Conservation (phyloP, 1,284 basidiomycete species). For the Tausonia pullulans region DNA sequence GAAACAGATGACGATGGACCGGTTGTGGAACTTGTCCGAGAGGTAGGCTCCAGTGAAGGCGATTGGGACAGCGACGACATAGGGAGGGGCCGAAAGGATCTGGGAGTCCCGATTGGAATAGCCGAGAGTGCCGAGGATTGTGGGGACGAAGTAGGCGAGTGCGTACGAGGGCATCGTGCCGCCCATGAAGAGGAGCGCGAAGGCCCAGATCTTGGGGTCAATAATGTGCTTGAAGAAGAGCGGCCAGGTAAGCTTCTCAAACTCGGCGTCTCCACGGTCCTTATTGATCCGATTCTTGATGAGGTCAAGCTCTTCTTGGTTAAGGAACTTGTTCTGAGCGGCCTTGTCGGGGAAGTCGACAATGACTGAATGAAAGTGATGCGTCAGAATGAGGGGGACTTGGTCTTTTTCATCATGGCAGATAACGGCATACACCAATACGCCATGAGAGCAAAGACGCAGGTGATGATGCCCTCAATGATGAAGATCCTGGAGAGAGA, state of each 20-base stretch:
- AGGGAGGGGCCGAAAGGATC: slow-evolving; percentile 36
- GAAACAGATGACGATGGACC: slow-evolving; percentile 28
- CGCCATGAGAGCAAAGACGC: slow-evolving; percentile 28
- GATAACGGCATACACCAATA: slow-evolving; percentile 13
- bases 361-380: slow-evolving; percentile 16
- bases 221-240: slow-evolving; percentile 30
- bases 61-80: slow-evolving; percentile 30
- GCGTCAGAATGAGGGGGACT: neutral
- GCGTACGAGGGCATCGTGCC: slow-evolving; percentile 19
- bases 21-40: slow-evolving; percentile 31
- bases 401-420: neutral
- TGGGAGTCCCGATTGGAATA: slow-evolving; percentile 29
- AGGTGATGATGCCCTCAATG: slow-evolving; percentile 28
- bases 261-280: slow-evolving; percentile 37
- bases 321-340: slow-evolving; percentile 33
- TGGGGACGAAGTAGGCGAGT: slow-evolving; percentile 34
- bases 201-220: slow-evolving; percentile 38
- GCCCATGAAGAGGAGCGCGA: slow-evolving; percentile 32
- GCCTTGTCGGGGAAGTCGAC: slow-evolving; percentile 39
- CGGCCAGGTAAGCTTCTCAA: slow-evolving; percentile 31
- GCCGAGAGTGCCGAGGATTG: slow-evolving; percentile 35
- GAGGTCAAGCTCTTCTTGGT: slow-evolving; percentile 30
- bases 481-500: slow-evolving; percentile 21
- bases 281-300: slow-evolving; percentile 34
- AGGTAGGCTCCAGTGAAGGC: slow-evolving; percentile 29